These are phyloP conservation scores for Laguncularia racemosa DNA, from an alignment of 345 rosid genomes.

Conservation along the genomic window DNA sequence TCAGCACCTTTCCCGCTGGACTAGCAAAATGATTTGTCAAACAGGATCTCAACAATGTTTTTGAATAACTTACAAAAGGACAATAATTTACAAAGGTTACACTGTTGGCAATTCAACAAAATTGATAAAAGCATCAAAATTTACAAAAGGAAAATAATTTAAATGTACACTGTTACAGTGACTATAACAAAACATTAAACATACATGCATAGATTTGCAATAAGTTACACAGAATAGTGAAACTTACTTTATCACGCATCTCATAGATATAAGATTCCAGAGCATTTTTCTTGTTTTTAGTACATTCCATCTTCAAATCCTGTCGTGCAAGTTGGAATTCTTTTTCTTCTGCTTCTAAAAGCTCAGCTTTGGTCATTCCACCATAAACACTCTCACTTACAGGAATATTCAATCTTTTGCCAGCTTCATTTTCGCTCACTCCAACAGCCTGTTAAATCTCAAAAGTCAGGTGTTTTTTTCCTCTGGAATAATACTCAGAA, in stretches of 20 bases:
- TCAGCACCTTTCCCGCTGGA: too few relatives aligned
- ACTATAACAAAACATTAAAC: neutral
- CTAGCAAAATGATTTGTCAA: too few relatives aligned
- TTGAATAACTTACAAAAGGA: too few relatives aligned
- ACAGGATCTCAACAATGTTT: too few relatives aligned
- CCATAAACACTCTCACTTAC: conserved; percentile 35
- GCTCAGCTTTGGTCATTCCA: conserved; percentile 34
- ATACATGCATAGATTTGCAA: neutral
- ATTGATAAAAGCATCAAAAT: too few relatives aligned
- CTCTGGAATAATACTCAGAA: neutral
- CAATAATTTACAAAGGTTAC: too few relatives aligned
- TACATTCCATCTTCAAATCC: conserved; percentile 39
- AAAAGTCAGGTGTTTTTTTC: neutral
- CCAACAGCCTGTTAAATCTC: conserved; percentile 26
- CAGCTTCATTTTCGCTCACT: conserved; percentile 15
- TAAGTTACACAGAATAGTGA: neutral
- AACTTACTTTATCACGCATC: conserved; percentile 42
- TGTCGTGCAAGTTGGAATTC: conserved; percentile 41
- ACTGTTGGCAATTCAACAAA: too few relatives aligned
- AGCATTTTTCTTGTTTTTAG: conserved; percentile 47
- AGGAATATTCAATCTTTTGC: conserved; percentile 32
- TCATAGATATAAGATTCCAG: conserved; percentile 62
- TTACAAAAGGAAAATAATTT: too few relatives aligned
- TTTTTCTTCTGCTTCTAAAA: conserved; percentile 36
- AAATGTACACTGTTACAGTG: too few relatives aligned